Base-by-base conservation (phyloP, 169 alveolate genomes). In the Plasmodium vinckei region DNA sequence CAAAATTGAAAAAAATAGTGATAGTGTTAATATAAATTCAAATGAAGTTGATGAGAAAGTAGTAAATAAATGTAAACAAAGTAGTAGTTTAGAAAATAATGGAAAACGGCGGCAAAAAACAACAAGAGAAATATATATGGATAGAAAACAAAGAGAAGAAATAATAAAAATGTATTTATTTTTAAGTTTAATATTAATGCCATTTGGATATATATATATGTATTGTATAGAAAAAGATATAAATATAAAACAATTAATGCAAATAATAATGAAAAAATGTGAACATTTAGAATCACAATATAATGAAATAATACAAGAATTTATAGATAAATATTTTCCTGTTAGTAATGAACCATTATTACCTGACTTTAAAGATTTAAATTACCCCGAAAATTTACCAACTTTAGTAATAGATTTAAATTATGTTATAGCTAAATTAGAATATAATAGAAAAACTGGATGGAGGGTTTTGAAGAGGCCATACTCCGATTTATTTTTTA, bases 381-480 rank as follows among this genome's bases (percentile, higher is more conserved):
- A 97, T 75, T 95, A 95, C 54, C 98, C 98, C 1, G 97, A 95
- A 44, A 92, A 94, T 79, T 92, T 97, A 53, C 98, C 98, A 13
- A 97, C 98, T 0, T 92, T 97, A 46, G 98, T 97, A 25, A 72
- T 97, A 49, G 98, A 96, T 87, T 87, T 97, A 21, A 96, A 95
- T 86, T 95, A 96, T 72, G 95, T 95, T 17, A 87, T 97, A 19
- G 97, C 97, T 33, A 92, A 94, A 65, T 87, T 96, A 51, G 97
- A 95, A 51, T 95, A 97, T 90, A 96, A 95, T 57, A 92, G 97
- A 15, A 88, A 91, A 77, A 87, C 86, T 12, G 98, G 98, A 13
- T 97, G 98, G 98, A 95, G 94, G 63, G 96, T 96, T 49, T 88
- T 95, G 68, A 97, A 97, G 87, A 94, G 99, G 21, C 99, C 99